Conservation (phyloP, 805 yeast species). For the Brettanomyces bruxellensis region DNA sequence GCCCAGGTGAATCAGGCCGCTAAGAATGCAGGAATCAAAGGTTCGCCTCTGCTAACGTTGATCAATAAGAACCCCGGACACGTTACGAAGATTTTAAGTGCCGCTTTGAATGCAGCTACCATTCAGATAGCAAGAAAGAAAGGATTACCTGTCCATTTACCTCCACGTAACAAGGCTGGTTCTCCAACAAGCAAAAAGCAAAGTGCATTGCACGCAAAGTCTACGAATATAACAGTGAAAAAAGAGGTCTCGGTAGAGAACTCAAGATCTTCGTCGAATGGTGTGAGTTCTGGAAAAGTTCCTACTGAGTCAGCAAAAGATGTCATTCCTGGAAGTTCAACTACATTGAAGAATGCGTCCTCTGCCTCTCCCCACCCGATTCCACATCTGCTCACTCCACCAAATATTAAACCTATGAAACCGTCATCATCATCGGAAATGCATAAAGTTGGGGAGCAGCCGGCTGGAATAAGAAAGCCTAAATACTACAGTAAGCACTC, state of each 20-base stretch:
- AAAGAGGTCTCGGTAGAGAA: background rate
- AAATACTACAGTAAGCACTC: constrained; percentile 20
- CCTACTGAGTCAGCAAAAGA: background rate
- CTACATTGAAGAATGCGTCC: background rate
- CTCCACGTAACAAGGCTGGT: constrained; percentile 6
- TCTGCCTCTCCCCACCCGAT: background rate
- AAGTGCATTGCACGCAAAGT: background rate
- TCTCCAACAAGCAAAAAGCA: constrained; percentile 5
- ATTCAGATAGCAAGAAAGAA: constrained; percentile 48
- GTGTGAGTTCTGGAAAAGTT: background rate
- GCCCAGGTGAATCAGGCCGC: constrained; percentile 87
- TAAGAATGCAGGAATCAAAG: constrained; percentile 70
- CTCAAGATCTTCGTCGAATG: background rate
- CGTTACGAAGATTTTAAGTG: constrained; percentile 67
- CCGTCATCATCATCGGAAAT: constrained; percentile 4
- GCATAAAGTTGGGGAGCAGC: background rate
- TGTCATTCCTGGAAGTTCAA: background rate
- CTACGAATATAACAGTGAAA: background rate
- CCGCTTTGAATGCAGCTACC: constrained; percentile 75
- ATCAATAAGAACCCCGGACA: constrained; percentile 79
- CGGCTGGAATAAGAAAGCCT: constrained; percentile 16
- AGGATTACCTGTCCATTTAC: constrained; percentile 25
- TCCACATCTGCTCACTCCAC: constrained; percentile 17
- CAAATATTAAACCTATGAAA: constrained; percentile 20
- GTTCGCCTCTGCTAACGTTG: constrained; percentile 67